These are phyloP conservation scores for Phytopythium delawarense DNA, from an alignment of 352 stramenopile genomes.

Conservation along the genomic window DNA sequence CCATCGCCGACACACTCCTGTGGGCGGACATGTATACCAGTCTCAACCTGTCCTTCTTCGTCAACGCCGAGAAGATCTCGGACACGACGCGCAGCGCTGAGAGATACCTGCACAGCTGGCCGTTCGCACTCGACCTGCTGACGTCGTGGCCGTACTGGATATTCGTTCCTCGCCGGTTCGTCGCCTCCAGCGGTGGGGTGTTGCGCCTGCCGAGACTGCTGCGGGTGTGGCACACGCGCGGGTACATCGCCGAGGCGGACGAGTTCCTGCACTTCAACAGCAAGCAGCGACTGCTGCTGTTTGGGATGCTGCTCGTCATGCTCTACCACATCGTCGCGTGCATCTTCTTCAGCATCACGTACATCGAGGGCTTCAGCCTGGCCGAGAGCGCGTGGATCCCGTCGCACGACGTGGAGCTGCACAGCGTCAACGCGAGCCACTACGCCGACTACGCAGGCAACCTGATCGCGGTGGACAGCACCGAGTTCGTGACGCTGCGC, in stretches of 20 bases:
- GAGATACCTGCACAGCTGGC: slow-evolving; percentile 28
- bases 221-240: slow-evolving; percentile 29
- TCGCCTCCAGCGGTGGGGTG: slow-evolving; percentile 4
- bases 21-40: slow-evolving; percentile 49
- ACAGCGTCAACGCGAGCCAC: slow-evolving; percentile 27
- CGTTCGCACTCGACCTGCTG: slow-evolving; percentile 26
- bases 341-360: slow-evolving; percentile 45
- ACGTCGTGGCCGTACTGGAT: slow-evolving; percentile 37
- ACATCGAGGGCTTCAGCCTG: slow-evolving; percentile 36
- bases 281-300: slow-evolving; percentile 33
- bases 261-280: slow-evolving; percentile 35
- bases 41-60: slow-evolving; percentile 43
- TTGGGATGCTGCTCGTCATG: slow-evolving; percentile 37
- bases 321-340: slow-evolving; percentile 53
- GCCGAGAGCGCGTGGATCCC: slow-evolving; percentile 42
- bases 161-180: slow-evolving; percentile 18
- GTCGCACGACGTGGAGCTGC: slow-evolving; percentile 35
- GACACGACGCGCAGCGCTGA: slow-evolving; percentile 31
- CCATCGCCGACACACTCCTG: slow-evolving; percentile 26
- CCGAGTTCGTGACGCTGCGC: slow-evolving; percentile 24
- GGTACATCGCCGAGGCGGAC: slow-evolving; percentile 31
- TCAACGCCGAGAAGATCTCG: slow-evolving; percentile 43
- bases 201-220: slow-evolving; percentile 31
- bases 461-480: slow-evolving; percentile 14
- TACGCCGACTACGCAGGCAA: slow-evolving; percentile 24